These are phyloP conservation scores for Pochonia chlamydosporia DNA, from an alignment of 2,329 filamentous ascomycete species.

Conservation along the genomic window DNA sequence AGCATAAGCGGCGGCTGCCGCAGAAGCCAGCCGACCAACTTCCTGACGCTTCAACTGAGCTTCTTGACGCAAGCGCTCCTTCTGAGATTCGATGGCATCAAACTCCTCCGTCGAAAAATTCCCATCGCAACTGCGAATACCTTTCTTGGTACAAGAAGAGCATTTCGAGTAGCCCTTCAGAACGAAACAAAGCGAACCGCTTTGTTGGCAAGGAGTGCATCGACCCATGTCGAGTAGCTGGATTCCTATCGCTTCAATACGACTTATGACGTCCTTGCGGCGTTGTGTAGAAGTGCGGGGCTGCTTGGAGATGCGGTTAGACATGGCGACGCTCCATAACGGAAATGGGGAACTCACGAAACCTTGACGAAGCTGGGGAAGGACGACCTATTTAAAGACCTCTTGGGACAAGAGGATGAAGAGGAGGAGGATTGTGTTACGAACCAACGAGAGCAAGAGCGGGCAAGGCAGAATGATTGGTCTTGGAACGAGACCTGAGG, in stretches of 20 bases:
- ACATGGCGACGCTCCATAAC: no score
- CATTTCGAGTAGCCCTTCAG: background rate
- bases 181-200: no score
- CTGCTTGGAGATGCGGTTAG: background rate
- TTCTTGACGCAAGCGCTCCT: background rate
- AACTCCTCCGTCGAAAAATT: background rate
- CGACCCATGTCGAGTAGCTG: no score
- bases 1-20: background rate
- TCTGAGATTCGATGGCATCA: background rate
- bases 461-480: no score
- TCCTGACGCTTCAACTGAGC: background rate
- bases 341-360: no score
- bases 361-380: no score
- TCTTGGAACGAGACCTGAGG: no score
- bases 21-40: background rate
- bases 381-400: no score
- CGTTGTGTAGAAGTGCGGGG: background rate
- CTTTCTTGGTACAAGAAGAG: background rate
- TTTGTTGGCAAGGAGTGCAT: no score
- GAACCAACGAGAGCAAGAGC: no score
- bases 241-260: background rate
- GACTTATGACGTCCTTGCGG: background rate
- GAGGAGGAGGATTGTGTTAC: no score
- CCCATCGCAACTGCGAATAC: background rate
- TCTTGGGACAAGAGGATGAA: no score